Percentiles rank a stretch among this genome's conserved stretches.
phyloP scores from a whole-genome alignment of 2,329 filamentous ascomycete species.

The Colletotrichum caudatum region DNA sequence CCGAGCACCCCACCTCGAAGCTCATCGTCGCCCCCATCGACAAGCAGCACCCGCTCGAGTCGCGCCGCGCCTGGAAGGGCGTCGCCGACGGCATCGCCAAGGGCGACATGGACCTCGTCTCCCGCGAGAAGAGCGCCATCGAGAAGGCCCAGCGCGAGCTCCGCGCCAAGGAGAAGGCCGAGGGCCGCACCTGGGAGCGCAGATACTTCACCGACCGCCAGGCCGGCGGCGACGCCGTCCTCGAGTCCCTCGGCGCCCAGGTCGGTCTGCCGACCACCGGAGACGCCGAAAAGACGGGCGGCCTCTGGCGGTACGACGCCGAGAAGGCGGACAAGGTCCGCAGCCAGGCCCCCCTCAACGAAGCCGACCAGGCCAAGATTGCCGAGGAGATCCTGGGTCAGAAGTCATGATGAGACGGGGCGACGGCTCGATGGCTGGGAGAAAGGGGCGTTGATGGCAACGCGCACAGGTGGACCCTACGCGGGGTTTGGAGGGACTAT shows the following conservation, averaged over 20 bases:
- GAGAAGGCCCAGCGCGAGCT: constrained; percentile 85
- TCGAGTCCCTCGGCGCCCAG: constrained; percentile 58
- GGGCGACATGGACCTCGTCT: constrained; percentile 86
- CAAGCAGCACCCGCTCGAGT: constrained; percentile 87
- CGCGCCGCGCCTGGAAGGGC: constrained; percentile 86
- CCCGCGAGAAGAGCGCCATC: constrained; percentile 85
- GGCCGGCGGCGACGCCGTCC: constrained; percentile 56
- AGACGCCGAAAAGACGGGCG: constrained; percentile 71
- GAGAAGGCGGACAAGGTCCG: constrained; percentile 71
- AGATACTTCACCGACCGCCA: constrained; percentile 78
- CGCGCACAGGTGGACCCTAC: background rate
- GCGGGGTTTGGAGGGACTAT: background rate
- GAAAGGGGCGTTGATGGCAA: constrained; percentile 5
- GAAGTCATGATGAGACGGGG: constrained; percentile 23
- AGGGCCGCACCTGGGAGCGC: constrained; percentile 82
- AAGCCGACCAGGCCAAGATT: constrained; percentile 67
- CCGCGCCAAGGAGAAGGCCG: constrained; percentile 79
- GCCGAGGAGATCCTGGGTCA: constrained; percentile 53
- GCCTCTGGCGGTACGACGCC: constrained; percentile 70
- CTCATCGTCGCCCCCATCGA: constrained; percentile 79
- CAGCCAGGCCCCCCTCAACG: constrained; percentile 62
- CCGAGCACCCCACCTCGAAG: constrained; percentile 69
- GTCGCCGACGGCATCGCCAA: constrained; percentile 84
- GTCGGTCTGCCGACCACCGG: constrained; percentile 64
- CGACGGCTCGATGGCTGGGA: background rate